Evolutionary conservation across 169 alveolate genomes (phyloP), one percentile per base, ranked within the genome.

Genomic region (Cryptosporidium meleagridis): DNA sequence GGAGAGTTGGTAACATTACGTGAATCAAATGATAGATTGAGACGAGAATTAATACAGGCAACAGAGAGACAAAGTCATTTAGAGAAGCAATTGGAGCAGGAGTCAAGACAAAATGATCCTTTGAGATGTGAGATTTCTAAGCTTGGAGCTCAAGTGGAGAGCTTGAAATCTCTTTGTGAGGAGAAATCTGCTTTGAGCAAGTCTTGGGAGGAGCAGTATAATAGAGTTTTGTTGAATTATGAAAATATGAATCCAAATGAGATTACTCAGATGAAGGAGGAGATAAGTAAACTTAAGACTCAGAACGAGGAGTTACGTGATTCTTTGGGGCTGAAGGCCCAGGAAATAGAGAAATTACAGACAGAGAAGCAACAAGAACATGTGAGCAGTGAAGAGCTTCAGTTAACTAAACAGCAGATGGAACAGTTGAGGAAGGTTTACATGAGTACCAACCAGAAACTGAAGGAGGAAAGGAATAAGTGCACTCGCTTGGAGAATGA

Each of bases 141-240:
- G 41, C 67, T 80, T 16, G 70, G 62, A 16, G 89, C 89, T 6
- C 75, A 80, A 29, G 48, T 80, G 0, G 89, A 62, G 18, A 39
- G 31, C 10, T 48, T 80, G 2, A 80, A 65, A 44, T 61, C 75
- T 0, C 69, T 44, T 6, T 80, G 80, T 21, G 75, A 80, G n/a
- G 89, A 80, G 48, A 80, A 80, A 26, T 80, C 89, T 6, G 52
- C 75, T 0, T 26, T 80, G 51, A 65, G 80, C 21, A 80, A 62
- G 18, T 61, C 89, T 21, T 80, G 89, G 89, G 89, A 80, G 41
- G 89, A 80, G 55, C 89, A 80, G 33, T 80, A 80, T 33, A 80
- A 80, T n/a, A 1, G 89, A 12, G 23, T 80, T 0, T 80, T 80
- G 55, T 8, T 65, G 7, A 80, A 33, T 14, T 80, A 62, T 62